A percentile compares a stretch with the other conserved stretches of the same genome.
Evolutionary conservation across 345 rosid species (phyloP).

Genomic region (Noccaea caerulescens): DNA sequence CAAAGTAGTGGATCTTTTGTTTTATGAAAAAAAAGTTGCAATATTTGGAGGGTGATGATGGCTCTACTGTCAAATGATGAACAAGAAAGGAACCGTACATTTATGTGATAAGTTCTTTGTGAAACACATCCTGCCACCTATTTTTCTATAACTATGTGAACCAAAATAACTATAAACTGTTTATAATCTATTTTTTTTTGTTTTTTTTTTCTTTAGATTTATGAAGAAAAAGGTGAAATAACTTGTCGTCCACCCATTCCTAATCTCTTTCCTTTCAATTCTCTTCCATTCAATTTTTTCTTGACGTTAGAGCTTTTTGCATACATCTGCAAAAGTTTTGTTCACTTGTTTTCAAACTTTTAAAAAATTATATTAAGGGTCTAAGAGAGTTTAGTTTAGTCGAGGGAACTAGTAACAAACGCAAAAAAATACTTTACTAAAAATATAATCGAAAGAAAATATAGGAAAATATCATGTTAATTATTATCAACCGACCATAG

Average conservation of each 20-base stretch:
- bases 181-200: not conserved
- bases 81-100: not conserved
- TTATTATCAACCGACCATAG: no score
- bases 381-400: no score
- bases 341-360: no score
- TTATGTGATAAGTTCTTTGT: slow-evolving; percentile 19
- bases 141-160: slow-evolving; percentile 7
- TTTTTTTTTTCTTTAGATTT: not conserved
- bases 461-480: no score
- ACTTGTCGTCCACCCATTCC: slow-evolving; percentile 59
- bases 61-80: slow-evolving; percentile 22
- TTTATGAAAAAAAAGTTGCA: not conserved
- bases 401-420: no score
- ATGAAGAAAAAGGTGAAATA: slow-evolving; percentile 1
- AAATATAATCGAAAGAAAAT: no score
- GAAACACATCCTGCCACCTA: slow-evolving; percentile 27
- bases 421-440: no score
- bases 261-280: slow-evolving; percentile 56
- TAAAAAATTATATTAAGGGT: no score
- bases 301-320: not conserved
- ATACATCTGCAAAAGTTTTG: not conserved
- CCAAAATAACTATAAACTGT: slow-evolving; percentile 2
- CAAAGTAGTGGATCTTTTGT: not conserved
- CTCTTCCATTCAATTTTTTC: slow-evolving; percentile 52
- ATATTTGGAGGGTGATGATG: not conserved